Percentiles rank a stretch among this genome's conserved stretches.
phyloP scores from a whole-genome alignment of 345 rosid genomes.

The Dovyalis caffra region DNA sequence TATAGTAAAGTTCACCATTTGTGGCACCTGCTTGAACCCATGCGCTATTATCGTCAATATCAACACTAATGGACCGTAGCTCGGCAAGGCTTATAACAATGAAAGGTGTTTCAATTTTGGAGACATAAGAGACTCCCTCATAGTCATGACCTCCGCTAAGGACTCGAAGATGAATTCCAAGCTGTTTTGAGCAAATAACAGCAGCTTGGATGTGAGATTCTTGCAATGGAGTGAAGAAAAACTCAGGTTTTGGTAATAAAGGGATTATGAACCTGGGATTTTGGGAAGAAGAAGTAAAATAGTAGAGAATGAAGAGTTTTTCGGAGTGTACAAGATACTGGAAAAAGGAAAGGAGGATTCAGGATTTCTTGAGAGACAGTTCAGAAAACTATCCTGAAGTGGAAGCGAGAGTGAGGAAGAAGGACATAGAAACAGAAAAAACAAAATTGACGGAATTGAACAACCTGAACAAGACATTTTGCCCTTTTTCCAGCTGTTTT shows the following conservation, averaged over 20 bases:
- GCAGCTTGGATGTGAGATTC: constrained; percentile 32
- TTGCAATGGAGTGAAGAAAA: constrained; percentile 27
- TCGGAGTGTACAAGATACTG: too few relatives aligned
- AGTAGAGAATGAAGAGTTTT: constrained; percentile 21
- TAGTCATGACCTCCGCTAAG: too few relatives aligned
- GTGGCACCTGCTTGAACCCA: too few relatives aligned
- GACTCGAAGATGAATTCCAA: constrained; percentile 17
- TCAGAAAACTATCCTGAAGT: constrained; percentile 15
- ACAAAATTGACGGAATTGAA: constrained; percentile 15
- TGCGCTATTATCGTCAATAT: too few relatives aligned
- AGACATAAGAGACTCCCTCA: too few relatives aligned
- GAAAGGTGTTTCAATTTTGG: too few relatives aligned
- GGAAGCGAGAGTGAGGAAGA: background rate
- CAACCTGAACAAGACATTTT: constrained; percentile 27
- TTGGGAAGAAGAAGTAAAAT: constrained; percentile 22
- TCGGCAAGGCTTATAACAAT: too few relatives aligned
- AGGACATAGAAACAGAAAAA: constrained; percentile 13
- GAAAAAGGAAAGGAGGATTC: too few relatives aligned
- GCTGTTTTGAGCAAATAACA: constrained; percentile 20
- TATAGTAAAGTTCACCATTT: too few relatives aligned
- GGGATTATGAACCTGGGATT: constrained; percentile 21
- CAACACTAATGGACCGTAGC: too few relatives aligned
- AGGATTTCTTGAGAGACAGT: constrained; percentile 18
- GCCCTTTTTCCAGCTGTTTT: background rate
- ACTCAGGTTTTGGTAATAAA: constrained; percentile 18